Conservation (phyloP, 2,329 filamentous ascomycete species). For the Beauveria sp. region DNA sequence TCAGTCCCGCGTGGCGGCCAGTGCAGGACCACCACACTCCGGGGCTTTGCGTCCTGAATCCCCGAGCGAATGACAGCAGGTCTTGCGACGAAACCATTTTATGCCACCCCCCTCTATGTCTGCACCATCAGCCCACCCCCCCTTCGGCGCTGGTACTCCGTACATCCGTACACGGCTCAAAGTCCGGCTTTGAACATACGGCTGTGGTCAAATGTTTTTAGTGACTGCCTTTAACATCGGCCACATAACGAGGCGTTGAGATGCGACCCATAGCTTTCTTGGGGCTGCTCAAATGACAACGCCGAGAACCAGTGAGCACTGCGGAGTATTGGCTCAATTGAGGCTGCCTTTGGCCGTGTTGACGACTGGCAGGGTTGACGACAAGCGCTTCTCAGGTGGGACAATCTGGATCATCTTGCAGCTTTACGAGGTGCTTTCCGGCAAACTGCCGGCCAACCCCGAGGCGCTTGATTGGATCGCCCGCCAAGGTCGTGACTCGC, state of each 20-base stretch:
- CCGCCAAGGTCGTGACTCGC: not conserved
- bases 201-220: too few relatives aligned
- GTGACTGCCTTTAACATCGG: too few relatives aligned
- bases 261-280: not conserved
- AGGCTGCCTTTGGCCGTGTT: not conserved
- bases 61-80: not conserved
- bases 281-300: not conserved
- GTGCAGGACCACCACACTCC: not conserved
- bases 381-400: not conserved
- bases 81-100: not conserved
- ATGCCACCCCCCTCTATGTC: not conserved
- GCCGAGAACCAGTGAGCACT: not conserved
- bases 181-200: not conserved
- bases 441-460: not conserved
- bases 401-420: not conserved
- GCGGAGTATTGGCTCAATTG: too few relatives aligned
- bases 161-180: not conserved
- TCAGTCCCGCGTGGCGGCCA: not conserved
- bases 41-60: not conserved
- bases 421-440: not conserved
- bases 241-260: too few relatives aligned
- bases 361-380: not conserved
- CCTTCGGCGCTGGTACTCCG: not conserved
- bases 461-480: not conserved
- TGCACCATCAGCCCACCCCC: not conserved